These are phyloP conservation scores for Trematosphaeria pertusa DNA, from an alignment of 2,329 filamentous ascomycete genomes.

Conservation along the genomic window DNA sequence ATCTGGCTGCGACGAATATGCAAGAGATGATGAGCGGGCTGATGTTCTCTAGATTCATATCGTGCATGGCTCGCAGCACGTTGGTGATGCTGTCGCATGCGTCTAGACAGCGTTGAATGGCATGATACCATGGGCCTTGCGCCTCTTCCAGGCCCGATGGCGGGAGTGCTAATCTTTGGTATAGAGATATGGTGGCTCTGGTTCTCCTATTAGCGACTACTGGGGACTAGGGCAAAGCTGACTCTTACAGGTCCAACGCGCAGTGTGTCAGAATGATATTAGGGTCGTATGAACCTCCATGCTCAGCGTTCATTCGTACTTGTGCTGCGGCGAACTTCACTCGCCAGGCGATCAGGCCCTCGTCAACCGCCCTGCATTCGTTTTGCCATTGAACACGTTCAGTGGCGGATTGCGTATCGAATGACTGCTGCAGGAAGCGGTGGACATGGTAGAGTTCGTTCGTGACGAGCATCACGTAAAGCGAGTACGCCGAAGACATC, in stretches of 20 bases:
- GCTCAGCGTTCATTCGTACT: conserved; percentile 19
- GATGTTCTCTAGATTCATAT: conserved; percentile 28
- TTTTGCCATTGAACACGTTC: conserved; percentile 30
- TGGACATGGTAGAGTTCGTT: conserved; percentile 35
- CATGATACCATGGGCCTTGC: conserved; percentile 35
- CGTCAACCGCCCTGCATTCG: conserved; percentile 31
- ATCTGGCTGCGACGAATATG: conserved; percentile 34
- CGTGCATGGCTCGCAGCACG: conserved; percentile 24
- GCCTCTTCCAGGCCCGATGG: conserved; percentile 25
- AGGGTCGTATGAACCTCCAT: conserved; percentile 26
- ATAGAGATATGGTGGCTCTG: conserved; percentile 30
- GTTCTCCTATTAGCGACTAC: background rate
- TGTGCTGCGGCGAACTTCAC: conserved; percentile 25
- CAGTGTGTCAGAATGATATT: conserved; percentile 31
- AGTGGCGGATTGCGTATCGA: conserved; percentile 27
- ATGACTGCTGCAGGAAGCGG: conserved; percentile 32
- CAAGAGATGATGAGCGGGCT: conserved; percentile 30
- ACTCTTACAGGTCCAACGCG: conserved; percentile 29
- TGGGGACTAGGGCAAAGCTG: too few relatives aligned
- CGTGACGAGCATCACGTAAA: conserved; percentile 32
- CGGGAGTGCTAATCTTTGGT: conserved; percentile 28
- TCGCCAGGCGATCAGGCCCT: conserved; percentile 30
- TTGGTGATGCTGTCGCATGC: conserved; percentile 34
- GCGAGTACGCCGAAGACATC: conserved; percentile 29
- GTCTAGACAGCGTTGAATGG: conserved; percentile 35